Evolutionary conservation across 2,329 filamentous ascomycete species (phyloP), one percentile per base, ranked within the genome.

Genomic region (Penicillium griseofulvum): DNA sequence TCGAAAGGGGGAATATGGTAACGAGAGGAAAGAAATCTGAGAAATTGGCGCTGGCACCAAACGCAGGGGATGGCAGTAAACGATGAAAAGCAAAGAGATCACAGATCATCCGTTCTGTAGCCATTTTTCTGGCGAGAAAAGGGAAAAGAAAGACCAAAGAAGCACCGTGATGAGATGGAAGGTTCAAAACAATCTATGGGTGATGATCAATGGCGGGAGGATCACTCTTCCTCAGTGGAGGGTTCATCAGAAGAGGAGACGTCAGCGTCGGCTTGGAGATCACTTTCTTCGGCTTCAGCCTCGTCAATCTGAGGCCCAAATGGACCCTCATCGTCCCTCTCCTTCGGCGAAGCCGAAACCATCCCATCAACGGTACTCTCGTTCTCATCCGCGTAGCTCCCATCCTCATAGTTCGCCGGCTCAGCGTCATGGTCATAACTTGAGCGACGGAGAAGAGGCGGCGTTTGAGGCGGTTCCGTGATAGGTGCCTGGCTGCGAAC

Each of bases 361-460:
- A 74, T 56, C n/a, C 68, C 71, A 26, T 76, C 78, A 28, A 77
- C 71, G 5, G 76, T 78, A 60, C 78, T 80, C 39, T 74, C 74
- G 28, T 77, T 73, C 55, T 83, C 80, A 55, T 82, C 80, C 12
- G 37, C 38, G 49, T 79, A 78, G 19, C 74, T 75, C 42, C 72
- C 72, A 38, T 79, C 74, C 37, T 76, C 76, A 54, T 78, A 80
- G 46, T 71, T 75, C 36, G 75, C 68, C 6, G 74, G 78, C 62
- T 84, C 81, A 1, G 83, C 83, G 63, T 86, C 83, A 58, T 79
- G 78, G 62, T 87, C 84, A 58, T 86, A 86, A 62, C 75, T 80
- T 44, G 78, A 78, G 62, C 78, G 78, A 36, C 80, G 74, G 63
- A 86, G 75, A 10, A 85, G 75, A 39, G 80, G 80, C n/a, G 83